Percentiles rank a stretch among this genome's conserved stretches.
phyloP scores from a whole-genome alignment of 2,329 filamentous ascomycete species.

The Pseudomassariella vexata region DNA sequence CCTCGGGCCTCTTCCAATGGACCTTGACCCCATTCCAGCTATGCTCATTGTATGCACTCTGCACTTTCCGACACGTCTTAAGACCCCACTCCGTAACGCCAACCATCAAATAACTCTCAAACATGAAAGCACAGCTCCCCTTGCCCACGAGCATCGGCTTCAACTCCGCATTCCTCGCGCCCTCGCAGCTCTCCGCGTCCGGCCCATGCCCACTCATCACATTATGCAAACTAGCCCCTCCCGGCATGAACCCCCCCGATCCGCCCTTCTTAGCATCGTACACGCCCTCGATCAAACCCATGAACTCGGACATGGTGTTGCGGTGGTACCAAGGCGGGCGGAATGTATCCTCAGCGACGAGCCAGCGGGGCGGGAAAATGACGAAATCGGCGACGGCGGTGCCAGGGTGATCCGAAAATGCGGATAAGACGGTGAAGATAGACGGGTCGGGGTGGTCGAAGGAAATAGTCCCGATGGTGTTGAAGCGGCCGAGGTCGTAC shows the following conservation, averaged over 20 bases:
- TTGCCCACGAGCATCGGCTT: slow-evolving; percentile 52
- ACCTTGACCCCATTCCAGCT: slow-evolving; percentile 69
- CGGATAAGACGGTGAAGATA: slow-evolving; percentile 60
- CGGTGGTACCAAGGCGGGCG: slow-evolving; percentile 58
- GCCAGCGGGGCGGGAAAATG: slow-evolving; percentile 58
- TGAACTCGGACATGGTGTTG: slow-evolving; percentile 50
- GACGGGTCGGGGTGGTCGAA: slow-evolving; percentile 65
- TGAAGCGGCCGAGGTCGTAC: slow-evolving; percentile 64
- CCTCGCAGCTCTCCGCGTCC: slow-evolving; percentile 43
- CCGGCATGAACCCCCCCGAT: slow-evolving; percentile 38
- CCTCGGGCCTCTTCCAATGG: slow-evolving; percentile 48
- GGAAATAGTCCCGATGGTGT: slow-evolving; percentile 59
- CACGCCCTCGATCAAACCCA: slow-evolving; percentile 41
- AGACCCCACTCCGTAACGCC: slow-evolving; percentile 67
- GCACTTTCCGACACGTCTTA: slow-evolving; percentile 51
- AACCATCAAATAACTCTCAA: slow-evolving; percentile 64
- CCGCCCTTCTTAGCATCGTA: slow-evolving; percentile 49
- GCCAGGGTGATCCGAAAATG: slow-evolving; percentile 40
- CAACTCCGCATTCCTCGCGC: slow-evolving; percentile 58
- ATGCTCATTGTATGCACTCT: slow-evolving; percentile 69
- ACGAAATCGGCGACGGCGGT: slow-evolving; percentile 58
- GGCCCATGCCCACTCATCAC: slow-evolving; percentile 55
- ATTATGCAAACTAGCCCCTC: slow-evolving; percentile 48
- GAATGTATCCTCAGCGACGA: slow-evolving; percentile 55
- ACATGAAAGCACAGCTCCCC: slow-evolving; percentile 63